Conservation (phyloP, 2,329 filamentous ascomycete genomes). For the Epichloe uncinata region DNA sequence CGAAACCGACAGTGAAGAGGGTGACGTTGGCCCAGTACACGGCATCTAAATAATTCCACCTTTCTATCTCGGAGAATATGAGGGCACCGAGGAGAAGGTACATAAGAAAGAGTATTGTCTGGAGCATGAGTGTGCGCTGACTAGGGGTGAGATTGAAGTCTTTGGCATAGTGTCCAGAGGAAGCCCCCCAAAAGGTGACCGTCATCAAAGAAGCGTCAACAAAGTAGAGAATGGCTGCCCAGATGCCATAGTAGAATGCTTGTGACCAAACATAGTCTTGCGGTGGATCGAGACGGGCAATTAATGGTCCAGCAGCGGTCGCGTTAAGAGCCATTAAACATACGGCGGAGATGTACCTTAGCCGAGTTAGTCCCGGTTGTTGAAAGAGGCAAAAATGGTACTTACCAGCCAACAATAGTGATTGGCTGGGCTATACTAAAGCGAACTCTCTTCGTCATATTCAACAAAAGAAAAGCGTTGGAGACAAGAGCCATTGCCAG, state of each 20-base stretch:
- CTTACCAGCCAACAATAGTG: conserved; percentile 69
- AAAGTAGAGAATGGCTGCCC: conserved; percentile 68
- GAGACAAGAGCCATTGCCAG: conserved; percentile 62
- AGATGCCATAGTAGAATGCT: conserved; percentile 77
- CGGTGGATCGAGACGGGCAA: conserved; percentile 20
- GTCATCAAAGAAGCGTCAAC: conserved; percentile 63
- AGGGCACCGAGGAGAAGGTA: conserved; percentile 69
- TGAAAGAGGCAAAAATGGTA: background rate
- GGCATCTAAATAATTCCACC: conserved; percentile 64
- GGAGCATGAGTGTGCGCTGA: conserved; percentile 78
- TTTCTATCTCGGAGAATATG: conserved; percentile 59
- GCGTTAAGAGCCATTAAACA: conserved; percentile 53
- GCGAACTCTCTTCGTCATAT: conserved; percentile 69
- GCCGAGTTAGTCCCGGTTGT: background rate
- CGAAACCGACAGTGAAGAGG: conserved; percentile 50
- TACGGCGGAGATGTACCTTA: conserved; percentile 44
- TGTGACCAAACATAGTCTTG: conserved; percentile 56
- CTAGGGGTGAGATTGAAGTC: conserved; percentile 67
- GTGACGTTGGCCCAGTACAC: conserved; percentile 70
- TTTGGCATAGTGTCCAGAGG: conserved; percentile 54
- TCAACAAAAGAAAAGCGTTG: conserved; percentile 71
- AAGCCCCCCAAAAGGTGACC: conserved; percentile 72
- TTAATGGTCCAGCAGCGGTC: conserved; percentile 48
- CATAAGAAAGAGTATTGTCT: conserved; percentile 74
- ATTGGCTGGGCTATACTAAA: conserved; percentile 73